Evolutionary conservation across 805 yeast species (phyloP).

Genomic region (Sugiyamaella marilandica): DNA sequence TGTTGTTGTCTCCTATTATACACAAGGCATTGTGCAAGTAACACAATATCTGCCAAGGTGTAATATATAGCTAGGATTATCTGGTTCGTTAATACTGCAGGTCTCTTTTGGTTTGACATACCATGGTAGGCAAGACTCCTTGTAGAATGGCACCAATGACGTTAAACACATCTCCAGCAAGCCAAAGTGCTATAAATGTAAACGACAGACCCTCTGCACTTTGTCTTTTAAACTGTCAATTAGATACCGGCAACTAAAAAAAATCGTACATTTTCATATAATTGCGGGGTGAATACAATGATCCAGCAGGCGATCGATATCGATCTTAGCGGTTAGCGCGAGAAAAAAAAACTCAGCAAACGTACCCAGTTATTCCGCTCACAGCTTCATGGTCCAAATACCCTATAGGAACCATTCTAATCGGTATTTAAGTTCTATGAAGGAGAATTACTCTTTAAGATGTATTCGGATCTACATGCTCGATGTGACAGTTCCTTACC

Average conservation of each 20-base stretch:
- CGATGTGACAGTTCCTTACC: no score
- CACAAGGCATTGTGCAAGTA: constrained; percentile 75
- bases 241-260: neutral
- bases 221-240: constrained; percentile 55
- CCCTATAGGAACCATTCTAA: constrained; percentile 14
- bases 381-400: constrained; percentile 41
- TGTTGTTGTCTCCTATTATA: constrained; percentile 57
- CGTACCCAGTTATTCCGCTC: constrained; percentile 64
- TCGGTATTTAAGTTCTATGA: no score
- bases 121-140: constrained; percentile 90
- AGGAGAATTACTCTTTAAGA: no score
- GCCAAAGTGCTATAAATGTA: constrained; percentile 83
- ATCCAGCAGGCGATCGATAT: constrained; percentile 97
- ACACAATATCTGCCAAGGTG: constrained; percentile 81
- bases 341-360: neutral
- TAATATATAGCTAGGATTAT: constrained; percentile 86
- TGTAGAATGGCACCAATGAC: constrained; percentile 87
- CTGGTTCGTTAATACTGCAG: constrained; percentile 8
- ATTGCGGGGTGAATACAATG: constrained; percentile 94
- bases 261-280: constrained; percentile 65
- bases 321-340: constrained; percentile 39
- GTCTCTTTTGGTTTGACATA: constrained; percentile 3
- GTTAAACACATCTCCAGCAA: constrained; percentile 90
- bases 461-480: no score
- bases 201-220: constrained; percentile 87